Evolutionary conservation across 2,329 filamentous ascomycete species (phyloP).

Genomic region (Pestalotiopsis sp.): DNA sequence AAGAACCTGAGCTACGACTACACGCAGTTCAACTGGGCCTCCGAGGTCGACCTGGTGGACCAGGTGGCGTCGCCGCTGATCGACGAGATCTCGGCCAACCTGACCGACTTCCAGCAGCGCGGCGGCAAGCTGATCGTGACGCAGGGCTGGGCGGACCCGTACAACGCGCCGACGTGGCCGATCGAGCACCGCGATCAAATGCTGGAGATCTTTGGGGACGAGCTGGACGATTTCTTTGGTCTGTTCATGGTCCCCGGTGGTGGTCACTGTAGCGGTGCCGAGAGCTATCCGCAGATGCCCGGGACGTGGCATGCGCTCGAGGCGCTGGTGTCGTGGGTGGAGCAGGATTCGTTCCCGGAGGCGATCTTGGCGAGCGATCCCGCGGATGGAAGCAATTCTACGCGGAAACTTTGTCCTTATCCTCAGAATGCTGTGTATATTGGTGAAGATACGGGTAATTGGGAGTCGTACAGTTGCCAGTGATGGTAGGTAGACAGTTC

Average conservation of each 20-base stretch:
- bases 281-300: conserved; percentile 34
- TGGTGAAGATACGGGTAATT: too few species aligned
- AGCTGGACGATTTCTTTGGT: conserved; percentile 34
- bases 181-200: conserved; percentile 36
- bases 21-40: conserved; percentile 37
- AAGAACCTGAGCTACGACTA: conserved; percentile 37
- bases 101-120: conserved; percentile 28
- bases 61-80: conserved; percentile 35
- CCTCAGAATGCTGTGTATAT: too few species aligned
- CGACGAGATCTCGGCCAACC: conserved; percentile 36
- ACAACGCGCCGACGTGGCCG: conserved; percentile 38
- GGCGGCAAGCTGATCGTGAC: conserved; percentile 40
- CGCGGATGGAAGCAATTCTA: too few species aligned
- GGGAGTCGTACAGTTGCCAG: too few species aligned
- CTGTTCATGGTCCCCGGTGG: conserved; percentile 42
- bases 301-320: conserved; percentile 36
- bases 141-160: conserved; percentile 41
- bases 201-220: conserved; percentile 19
- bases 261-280: conserved; percentile 39
- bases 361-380: too few species aligned
- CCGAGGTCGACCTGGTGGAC: conserved; percentile 36
- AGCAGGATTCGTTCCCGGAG: conserved; percentile 14
- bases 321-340: conserved; percentile 37
- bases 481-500: too few species aligned
- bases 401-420: too few species aligned